A percentile compares a stretch with the other conserved stretches of the same genome.
These are phyloP conservation scores for Halophytophthora polymorphica DNA, from an alignment of 352 stramenopile species.

Conservation along the genomic window DNA sequence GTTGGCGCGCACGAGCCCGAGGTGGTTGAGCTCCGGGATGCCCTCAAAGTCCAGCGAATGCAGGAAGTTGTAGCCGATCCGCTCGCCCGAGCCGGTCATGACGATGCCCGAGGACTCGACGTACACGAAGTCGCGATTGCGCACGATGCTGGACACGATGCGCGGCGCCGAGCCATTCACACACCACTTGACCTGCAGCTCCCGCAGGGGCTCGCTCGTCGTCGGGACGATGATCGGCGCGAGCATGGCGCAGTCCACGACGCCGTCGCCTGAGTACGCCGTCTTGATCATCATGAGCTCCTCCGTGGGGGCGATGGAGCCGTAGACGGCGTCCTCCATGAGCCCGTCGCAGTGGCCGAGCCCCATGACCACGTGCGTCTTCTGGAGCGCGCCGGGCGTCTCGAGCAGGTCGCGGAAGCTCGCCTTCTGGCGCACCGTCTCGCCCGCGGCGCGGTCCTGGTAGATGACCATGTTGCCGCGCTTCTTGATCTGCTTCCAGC, in stretches of 20 bases:
- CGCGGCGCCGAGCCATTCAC: conserved; percentile 40
- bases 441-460: conserved; percentile 18
- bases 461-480: conserved; percentile 25
- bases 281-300: conserved; percentile 53
- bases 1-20: conserved; percentile 35
- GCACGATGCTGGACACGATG: conserved; percentile 34
- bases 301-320: conserved; percentile 35
- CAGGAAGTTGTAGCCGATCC: conserved; percentile 49
- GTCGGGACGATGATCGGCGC: conserved; percentile 30
- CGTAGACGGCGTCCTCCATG: conserved; percentile 60
- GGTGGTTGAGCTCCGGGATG: conserved; percentile 21
- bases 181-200: conserved; percentile 45
- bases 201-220: conserved; percentile 29
- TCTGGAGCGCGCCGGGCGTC: conserved; percentile 14
- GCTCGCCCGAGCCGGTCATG: conserved; percentile 28
- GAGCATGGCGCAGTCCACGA: conserved; percentile 45
- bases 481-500: conserved; percentile 34
- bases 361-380: conserved; percentile 33
- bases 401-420: conserved; percentile 27
- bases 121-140: conserved; percentile 52
- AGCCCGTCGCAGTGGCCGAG: conserved; percentile 29
- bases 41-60: conserved; percentile 49
- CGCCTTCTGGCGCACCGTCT: conserved; percentile 20
- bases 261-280: conserved; percentile 43
- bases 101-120: conserved; percentile 42